phyloP scores from a whole-genome alignment of 2,329 filamentous ascomycete species.

The Sporothrix brasiliensis region DNA sequence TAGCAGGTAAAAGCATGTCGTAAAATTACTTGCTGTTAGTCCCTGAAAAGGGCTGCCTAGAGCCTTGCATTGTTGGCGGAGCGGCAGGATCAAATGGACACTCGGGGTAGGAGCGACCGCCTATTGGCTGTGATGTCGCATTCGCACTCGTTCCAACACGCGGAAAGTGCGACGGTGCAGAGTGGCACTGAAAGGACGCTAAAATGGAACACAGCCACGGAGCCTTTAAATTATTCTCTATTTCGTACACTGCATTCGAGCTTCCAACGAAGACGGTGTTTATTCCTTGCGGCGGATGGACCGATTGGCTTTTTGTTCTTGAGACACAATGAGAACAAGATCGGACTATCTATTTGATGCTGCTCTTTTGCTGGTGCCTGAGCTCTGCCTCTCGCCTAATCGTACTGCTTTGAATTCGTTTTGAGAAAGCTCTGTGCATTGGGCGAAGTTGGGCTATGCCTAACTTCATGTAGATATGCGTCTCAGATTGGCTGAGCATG shows the following conservation, averaged over 20 bases:
- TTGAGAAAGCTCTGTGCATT: neutral
- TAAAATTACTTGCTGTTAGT: too few relatives aligned
- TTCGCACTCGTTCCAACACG: slow-evolving; percentile 8
- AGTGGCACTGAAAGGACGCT: neutral
- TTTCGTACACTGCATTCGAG: too few relatives aligned
- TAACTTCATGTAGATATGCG: neutral
- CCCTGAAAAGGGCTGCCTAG: neutral
- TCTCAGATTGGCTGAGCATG: too few relatives aligned
- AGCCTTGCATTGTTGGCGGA: slow-evolving; percentile 3
- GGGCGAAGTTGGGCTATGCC: neutral
- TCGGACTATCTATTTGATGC: neutral
- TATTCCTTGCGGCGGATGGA: neutral
- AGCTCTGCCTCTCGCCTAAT: neutral
- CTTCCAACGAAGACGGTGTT: neutral
- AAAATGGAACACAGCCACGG: neutral
- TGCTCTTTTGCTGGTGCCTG: neutral
- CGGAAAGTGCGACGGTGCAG: neutral
- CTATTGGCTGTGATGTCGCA: neutral
- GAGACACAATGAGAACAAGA: neutral
- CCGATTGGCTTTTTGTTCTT: neutral
- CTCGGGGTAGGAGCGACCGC: too few relatives aligned
- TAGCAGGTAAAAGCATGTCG: too few relatives aligned
- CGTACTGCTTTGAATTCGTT: neutral
- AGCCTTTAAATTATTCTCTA: too few relatives aligned
- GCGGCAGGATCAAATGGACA: neutral